These are phyloP conservation scores for Solanum etuberosum DNA, from an alignment of 257 asterid genomes.

Conservation along the genomic window DNA sequence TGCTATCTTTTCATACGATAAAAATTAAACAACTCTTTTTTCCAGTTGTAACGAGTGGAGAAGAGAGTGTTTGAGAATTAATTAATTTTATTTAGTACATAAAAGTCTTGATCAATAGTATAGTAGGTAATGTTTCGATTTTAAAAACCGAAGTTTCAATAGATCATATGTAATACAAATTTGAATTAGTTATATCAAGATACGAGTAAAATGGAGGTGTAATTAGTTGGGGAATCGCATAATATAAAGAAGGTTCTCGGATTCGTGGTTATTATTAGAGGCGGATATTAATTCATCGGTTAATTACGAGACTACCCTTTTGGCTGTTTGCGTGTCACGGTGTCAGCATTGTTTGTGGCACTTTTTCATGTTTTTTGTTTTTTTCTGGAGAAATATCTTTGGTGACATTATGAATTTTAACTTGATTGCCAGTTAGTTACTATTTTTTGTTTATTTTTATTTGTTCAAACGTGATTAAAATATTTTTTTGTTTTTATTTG, in stretches of 20 bases:
- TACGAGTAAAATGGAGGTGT: not conserved
- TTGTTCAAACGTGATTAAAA: too few species aligned
- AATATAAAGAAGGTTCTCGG: not conserved
- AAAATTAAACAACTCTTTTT: not conserved
- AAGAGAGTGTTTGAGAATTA: not conserved
- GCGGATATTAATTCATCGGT: not conserved
- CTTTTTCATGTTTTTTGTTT: not conserved
- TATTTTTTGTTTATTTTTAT: not conserved
- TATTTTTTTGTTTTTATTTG: too few species aligned
- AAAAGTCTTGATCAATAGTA: not conserved
- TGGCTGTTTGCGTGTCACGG: not conserved
- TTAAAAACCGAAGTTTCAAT: too few species aligned
- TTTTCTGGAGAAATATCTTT: not conserved
- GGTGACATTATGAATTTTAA: not conserved
- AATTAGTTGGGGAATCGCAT: not conserved
- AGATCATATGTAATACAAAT: too few species aligned
- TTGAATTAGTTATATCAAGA: too few species aligned
- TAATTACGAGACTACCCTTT: not conserved
- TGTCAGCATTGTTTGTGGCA: not conserved
- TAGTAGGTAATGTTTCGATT: accelerated
- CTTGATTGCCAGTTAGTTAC: not conserved
- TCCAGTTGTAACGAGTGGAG: not conserved
- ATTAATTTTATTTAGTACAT: not conserved
- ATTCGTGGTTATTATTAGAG: not conserved
- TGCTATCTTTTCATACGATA: not conserved